Percentiles rank a stretch among this genome's conserved stretches.
phyloP scores from a whole-genome alignment of 345 rosid species.

The Laguncularia racemosa region DNA sequence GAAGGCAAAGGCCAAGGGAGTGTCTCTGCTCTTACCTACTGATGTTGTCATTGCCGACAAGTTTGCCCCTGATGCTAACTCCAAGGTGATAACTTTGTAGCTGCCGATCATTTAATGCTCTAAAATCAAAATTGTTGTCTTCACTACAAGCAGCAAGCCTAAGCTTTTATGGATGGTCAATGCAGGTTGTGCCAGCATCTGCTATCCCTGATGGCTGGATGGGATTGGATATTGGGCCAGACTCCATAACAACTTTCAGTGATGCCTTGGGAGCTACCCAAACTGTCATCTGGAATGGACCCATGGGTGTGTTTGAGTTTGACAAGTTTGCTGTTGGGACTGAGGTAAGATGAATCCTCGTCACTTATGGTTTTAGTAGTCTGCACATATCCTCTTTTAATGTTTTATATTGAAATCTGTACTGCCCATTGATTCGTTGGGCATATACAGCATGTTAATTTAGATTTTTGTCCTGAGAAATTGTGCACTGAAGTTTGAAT shows the following conservation, averaged over 20 bases:
- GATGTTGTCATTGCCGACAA: conserved; percentile 90
- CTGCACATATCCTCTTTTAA: not conserved
- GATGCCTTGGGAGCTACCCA: conserved; percentile 71
- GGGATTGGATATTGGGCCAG: conserved; percentile 89
- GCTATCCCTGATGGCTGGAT: conserved; percentile 95
- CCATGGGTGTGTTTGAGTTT: conserved; percentile 97
- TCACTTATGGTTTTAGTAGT: conserved; percentile 1
- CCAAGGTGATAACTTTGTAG: conserved; percentile 43
- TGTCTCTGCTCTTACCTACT: conserved; percentile 63
- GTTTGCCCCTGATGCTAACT: conserved; percentile 84
- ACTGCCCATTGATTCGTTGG: not conserved
- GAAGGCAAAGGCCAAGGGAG: conserved; percentile 84
- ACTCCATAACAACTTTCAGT: conserved; percentile 65
- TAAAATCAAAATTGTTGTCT: not conserved
- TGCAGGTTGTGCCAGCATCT: conserved; percentile 69
- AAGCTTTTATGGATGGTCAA: not conserved
- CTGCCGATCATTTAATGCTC: not conserved
- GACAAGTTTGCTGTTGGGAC: conserved; percentile 86
- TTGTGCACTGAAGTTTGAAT: too few species aligned
- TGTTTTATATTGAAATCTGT: not conserved
- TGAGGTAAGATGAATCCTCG: conserved; percentile 33
- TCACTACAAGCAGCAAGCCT: not conserved
- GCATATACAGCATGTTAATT: too few species aligned
- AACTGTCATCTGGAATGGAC: conserved; percentile 97
- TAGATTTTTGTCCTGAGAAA: too few species aligned